Base-by-base conservation (phyloP, 805 yeast genomes). In the Limtongozyma cylindracea region DNA sequence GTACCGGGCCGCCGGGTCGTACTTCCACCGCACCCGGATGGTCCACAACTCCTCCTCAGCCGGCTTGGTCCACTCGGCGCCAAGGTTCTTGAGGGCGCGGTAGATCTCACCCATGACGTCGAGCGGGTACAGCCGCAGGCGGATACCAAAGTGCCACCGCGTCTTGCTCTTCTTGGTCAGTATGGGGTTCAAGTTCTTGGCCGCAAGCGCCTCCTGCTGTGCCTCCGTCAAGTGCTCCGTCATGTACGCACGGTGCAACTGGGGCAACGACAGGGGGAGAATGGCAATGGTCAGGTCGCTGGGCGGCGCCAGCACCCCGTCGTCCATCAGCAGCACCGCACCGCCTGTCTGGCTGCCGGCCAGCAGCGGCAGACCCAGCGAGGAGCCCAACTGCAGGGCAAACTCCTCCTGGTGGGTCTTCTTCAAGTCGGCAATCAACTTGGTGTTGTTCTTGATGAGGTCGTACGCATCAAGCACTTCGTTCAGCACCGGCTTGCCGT, bases 81-180 rank as follows among this genome's bases (percentile, higher is more conserved):
- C 95, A 24, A 88, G 50, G 35, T 76, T 78, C 45, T 76, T 76
- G 39, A 88, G 54, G 2, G 96, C 96, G 21, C 94, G 58, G 47
- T 88, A 88, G 20, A 88, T 82, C 41, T 88, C 98, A 13, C 95
- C 94, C 96, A 88, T 88, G 3, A 88, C 98, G 43, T 88, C 98
- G 33, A 88, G 54, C 16, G 98, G 96, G 40, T 88, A 88, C 1
- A 94, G 77, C 35, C 95, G 59, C 6, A 94, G 78, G 39, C 98
- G 58, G 28, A 88, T 88, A 31, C 98, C 98, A 39, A 88, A 88
- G 52, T 88, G 98, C 98, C 98, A 88, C 45, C 92, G 67, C 5
- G 93, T 77, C 45, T 80, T 84, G 28, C 84, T 73, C 42, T 77
- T 78, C 43, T 84, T 80, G 21, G 72, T 56, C 12, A 69, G 56